Evolutionary conservation across 2,329 filamentous ascomycete genomes (phyloP).

Genomic region (Pseudogymnoascus pannorum): DNA sequence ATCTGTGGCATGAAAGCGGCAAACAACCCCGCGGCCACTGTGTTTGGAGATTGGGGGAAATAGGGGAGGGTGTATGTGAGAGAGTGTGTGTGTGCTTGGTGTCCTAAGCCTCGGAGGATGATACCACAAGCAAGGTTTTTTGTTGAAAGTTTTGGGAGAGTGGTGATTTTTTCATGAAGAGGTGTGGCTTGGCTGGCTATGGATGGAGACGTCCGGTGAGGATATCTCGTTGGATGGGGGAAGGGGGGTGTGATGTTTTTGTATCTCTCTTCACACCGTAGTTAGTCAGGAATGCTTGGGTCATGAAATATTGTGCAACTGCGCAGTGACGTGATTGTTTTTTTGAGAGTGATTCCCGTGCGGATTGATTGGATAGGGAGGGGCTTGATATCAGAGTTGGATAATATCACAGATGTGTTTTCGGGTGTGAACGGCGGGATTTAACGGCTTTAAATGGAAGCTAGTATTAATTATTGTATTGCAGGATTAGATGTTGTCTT

Average conservation of each 20-base stretch:
- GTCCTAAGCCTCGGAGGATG: constrained; percentile 10
- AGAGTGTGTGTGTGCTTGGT: neutral
- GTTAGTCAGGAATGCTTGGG: constrained; percentile 3
- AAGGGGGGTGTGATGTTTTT: neutral
- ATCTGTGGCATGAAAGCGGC: neutral
- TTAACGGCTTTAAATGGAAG: neutral
- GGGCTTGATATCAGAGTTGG: neutral
- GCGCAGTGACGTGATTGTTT: neutral
- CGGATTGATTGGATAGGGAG: neutral
- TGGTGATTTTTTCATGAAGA: neutral
- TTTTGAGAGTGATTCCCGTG: neutral
- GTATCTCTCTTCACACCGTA: constrained; percentile 1
- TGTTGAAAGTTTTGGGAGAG: neutral
- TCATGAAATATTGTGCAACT: neutral
- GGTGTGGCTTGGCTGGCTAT: constrained; percentile 1
- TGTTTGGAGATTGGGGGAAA: neutral
- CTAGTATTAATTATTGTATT: neutral
- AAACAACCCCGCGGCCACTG: neutral
- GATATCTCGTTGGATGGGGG: neutral
- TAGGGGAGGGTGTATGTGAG: neutral
- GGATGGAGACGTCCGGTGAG: neutral
- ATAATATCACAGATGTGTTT: neutral
- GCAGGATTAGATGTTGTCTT: neutral
- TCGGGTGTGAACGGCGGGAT: neutral
- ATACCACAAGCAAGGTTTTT: constrained; percentile 9